These are phyloP conservation scores for Aspergillus niger DNA, from an alignment of 2,329 filamentous ascomycete genomes.

Conservation along the genomic window DNA sequence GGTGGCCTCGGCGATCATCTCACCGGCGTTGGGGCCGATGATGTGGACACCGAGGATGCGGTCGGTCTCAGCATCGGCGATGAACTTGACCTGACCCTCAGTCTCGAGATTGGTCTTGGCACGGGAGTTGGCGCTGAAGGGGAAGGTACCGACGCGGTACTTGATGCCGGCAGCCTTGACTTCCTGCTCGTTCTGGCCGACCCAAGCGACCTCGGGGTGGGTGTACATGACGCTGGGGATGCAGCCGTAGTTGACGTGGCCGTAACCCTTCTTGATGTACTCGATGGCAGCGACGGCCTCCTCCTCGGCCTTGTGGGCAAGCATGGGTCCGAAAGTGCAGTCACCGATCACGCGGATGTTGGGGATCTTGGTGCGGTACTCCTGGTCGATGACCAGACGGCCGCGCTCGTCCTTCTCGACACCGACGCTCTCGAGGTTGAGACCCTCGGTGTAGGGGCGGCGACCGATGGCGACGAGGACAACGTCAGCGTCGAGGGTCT, in stretches of 20 bases:
- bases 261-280: slow-evolving; percentile 96
- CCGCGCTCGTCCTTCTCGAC: slow-evolving; percentile 76
- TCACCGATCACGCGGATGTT: slow-evolving; percentile 98
- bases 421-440: slow-evolving; percentile 91
- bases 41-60: slow-evolving; percentile 95
- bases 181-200: slow-evolving; percentile 95
- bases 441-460: slow-evolving; percentile 87
- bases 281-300: slow-evolving; percentile 93
- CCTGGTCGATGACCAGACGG: slow-evolving; percentile 93
- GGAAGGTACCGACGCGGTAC: slow-evolving; percentile 92
- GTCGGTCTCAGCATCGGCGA: slow-evolving; percentile 95
- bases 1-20: slow-evolving; percentile 98
- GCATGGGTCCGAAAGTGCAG: slow-evolving; percentile 96
- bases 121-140: slow-evolving; percentile 96
- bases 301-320: slow-evolving; percentile 99
- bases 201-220: slow-evolving; percentile 97
- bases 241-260: slow-evolving; percentile 97
- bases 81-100: slow-evolving; percentile 95
- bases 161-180: slow-evolving; percentile 86
- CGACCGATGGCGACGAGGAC: slow-evolving; percentile 96
- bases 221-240: slow-evolving; percentile 99
- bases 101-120: slow-evolving; percentile 98
- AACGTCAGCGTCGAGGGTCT: slow-evolving; percentile 89
- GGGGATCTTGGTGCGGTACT: slow-evolving; percentile 96
- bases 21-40: slow-evolving; percentile 90